A percentile compares a stretch with the other conserved stretches of the same genome.
Evolutionary conservation across 352 stramenopile species (phyloP).

Genomic region (Globisporangium okanoganense): DNA sequence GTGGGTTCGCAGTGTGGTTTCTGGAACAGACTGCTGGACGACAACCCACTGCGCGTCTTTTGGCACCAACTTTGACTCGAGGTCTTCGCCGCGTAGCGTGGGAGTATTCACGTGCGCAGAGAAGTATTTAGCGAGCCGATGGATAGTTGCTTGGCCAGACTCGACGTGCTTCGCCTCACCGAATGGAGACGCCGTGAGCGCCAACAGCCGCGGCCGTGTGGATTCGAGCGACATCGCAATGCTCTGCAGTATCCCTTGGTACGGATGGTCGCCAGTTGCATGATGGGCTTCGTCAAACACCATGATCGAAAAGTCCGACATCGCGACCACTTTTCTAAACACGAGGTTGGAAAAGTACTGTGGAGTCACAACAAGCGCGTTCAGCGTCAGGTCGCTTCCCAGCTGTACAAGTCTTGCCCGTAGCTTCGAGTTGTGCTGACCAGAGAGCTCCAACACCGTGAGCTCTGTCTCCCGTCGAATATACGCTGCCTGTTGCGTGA

Average conservation of each 20-base stretch:
- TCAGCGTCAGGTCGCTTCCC: constrained; percentile 20
- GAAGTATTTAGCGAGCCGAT: constrained; percentile 40
- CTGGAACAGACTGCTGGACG: constrained; percentile 31
- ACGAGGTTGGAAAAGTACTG: constrained; percentile 73
- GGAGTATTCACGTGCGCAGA: constrained; percentile 57
- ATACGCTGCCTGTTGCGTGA: constrained; percentile 73
- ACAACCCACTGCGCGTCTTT: constrained; percentile 63
- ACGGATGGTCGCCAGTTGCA: constrained; percentile 56
- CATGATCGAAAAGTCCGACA: constrained; percentile 64
- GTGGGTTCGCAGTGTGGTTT: constrained; percentile 31
- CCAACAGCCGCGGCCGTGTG: constrained; percentile 47
- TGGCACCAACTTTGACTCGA: constrained; percentile 40
- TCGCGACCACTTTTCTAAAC: constrained; percentile 21
- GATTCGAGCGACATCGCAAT: constrained; percentile 24
- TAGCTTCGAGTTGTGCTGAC: constrained; percentile 30
- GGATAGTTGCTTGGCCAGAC: constrained; percentile 29
- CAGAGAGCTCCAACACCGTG: constrained; percentile 46
- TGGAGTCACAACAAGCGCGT: constrained; percentile 59
- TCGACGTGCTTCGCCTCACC: constrained; percentile 42
- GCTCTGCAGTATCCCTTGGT: constrained; percentile 48
- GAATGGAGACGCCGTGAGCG: constrained; percentile 71
- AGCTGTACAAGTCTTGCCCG: constrained; percentile 14
- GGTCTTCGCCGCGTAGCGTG: constrained; percentile 43
- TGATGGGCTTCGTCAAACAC: constrained; percentile 85
- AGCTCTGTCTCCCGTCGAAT: constrained; percentile 65